Conservation (phyloP, 805 yeast genomes). For the Nakazawaea anatomiae region DNA sequence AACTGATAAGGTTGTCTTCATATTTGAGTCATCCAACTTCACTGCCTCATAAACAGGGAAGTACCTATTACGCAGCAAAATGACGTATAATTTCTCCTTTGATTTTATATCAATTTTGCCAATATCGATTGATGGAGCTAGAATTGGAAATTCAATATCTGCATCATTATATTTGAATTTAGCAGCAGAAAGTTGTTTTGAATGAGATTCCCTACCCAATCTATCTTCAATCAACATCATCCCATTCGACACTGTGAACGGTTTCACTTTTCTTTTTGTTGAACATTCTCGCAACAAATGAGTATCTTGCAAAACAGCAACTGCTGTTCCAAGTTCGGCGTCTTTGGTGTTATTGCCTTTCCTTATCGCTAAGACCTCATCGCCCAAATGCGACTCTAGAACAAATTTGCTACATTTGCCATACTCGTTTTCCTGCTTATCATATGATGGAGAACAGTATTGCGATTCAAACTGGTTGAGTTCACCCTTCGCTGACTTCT, state of each 20-base stretch:
- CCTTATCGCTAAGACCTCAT: constrained; percentile 4
- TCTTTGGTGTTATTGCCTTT: constrained; percentile 1
- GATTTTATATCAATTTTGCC: background rate
- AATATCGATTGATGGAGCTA: background rate
- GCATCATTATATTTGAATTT: background rate
- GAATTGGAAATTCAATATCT: background rate
- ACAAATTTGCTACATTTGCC: background rate
- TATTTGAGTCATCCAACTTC: background rate
- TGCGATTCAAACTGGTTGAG: background rate
- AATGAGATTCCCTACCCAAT: too few species aligned
- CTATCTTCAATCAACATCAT: background rate
- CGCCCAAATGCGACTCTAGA: background rate
- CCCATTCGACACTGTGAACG: background rate
- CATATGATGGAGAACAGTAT: background rate
- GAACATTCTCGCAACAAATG: background rate
- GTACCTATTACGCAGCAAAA: background rate
- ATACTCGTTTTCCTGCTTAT: background rate
- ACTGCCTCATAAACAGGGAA: background rate
- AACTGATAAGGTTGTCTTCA: background rate
- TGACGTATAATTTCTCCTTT: background rate
- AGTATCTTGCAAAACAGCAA: background rate
- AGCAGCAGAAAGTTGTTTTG: background rate
- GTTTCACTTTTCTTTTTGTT: background rate
- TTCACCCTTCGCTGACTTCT: background rate
- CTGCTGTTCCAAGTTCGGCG: constrained; percentile 7